Conservation (phyloP, 2,329 filamentous ascomycete species). For the Dryadomyces sulphureus region DNA sequence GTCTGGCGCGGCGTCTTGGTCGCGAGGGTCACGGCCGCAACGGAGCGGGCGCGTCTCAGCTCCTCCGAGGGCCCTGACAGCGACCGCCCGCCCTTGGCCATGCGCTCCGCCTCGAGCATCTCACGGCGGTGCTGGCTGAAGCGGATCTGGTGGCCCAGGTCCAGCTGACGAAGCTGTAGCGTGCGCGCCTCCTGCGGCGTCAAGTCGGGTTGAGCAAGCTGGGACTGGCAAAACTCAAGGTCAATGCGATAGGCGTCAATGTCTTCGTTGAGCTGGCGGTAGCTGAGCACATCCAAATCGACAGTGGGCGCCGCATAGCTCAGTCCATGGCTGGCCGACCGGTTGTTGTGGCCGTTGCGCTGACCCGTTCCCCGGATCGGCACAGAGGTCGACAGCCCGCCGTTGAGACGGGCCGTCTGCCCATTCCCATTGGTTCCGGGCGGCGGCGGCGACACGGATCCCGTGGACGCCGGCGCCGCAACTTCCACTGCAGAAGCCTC, state of each 20-base stretch:
- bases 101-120: constrained; percentile 14
- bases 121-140: constrained; percentile 26
- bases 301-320: constrained; percentile 7
- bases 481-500: neutral
- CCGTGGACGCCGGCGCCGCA: neutral
- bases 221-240: constrained; percentile 23
- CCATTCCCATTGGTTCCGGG: neutral
- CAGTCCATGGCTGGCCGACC: neutral
- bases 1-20: neutral
- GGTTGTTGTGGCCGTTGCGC: neutral
- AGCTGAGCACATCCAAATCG: constrained; percentile 16
- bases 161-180: constrained; percentile 26
- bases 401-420: neutral
- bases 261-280: constrained; percentile 26
- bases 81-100: constrained; percentile 5
- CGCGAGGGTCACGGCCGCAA: too few species aligned
- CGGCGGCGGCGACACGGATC: neutral
- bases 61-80: neutral
- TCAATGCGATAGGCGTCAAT: constrained; percentile 27
- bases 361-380: neutral
- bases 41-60: neutral
- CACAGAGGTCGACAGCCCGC: neutral
- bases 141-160: constrained; percentile 29
- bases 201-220: constrained; percentile 19
- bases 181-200: constrained; percentile 26